phyloP scores from a whole-genome alignment of 2,329 filamentous ascomycete genomes.

The Xylaria sp. region DNA sequence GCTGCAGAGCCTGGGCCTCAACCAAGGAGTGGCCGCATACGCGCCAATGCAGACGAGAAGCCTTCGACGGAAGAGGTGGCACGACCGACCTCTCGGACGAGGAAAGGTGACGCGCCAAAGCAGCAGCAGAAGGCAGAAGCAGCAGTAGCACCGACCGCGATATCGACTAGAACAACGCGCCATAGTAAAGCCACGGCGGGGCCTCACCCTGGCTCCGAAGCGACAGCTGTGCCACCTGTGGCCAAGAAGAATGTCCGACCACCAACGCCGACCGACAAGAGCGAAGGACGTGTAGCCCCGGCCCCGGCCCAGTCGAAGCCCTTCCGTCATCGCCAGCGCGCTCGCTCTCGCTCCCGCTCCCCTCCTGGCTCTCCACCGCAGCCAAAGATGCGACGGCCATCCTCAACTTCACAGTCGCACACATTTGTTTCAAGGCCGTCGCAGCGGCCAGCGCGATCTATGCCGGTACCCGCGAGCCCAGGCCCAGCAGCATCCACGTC shows the following conservation, averaged over 20 bases:
- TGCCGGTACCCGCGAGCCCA: constrained; percentile 13
- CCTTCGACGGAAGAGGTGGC: constrained; percentile 11
- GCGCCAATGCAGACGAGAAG: constrained; percentile 36
- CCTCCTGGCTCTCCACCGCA: neutral
- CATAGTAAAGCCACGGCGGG: constrained; percentile 16
- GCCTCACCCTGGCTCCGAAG: neutral
- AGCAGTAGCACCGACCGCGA: constrained; percentile 22
- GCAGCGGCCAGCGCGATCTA: constrained; percentile 15
- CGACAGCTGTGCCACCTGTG: neutral
- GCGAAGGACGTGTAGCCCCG: neutral
- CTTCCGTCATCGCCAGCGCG: neutral
- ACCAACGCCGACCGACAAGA: constrained; percentile 12
- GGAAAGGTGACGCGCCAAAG: constrained; percentile 36
- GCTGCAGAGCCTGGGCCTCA: constrained; percentile 39
- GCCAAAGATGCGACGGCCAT: constrained; percentile 1
- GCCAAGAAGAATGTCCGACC: constrained; percentile 38
- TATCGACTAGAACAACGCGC: constrained; percentile 37
- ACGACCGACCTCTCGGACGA: constrained; percentile 15
- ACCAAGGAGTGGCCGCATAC: constrained; percentile 46
- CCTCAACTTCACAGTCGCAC: constrained; percentile 20
- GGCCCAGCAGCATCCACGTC: constrained; percentile 3
- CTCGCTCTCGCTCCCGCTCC: constrained; percentile 3
- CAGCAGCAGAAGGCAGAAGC: neutral
- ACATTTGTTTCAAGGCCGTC: neutral
- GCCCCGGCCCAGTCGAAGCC: constrained; percentile 3